Evolutionary conservation across 805 yeast genomes (phyloP), one percentile per base, ranked within the genome.

Genomic region (Candida sakaeoensis): DNA sequence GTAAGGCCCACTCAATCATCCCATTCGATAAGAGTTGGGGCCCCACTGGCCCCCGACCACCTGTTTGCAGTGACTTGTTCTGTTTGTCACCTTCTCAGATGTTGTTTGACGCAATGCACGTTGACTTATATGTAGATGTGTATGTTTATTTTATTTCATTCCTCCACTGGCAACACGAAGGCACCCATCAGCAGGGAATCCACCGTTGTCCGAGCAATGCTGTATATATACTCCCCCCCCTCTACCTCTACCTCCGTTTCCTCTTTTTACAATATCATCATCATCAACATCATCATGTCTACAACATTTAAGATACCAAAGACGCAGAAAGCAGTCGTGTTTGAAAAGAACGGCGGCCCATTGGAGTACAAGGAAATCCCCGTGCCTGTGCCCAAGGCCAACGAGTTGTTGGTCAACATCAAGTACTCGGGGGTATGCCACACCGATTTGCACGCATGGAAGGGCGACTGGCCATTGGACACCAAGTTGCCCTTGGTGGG

Each of bases 391-490:
- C 72, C 72, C 36, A 65, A 65, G 52, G 44, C 67, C 18, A 66
- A 57, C 44, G 74, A 68, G 51, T 33, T 68, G 35, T 64, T 68
- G 55, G 60, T 68, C 55, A 65, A 68, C 47, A 58, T 68, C 46
- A 68, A 68, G 55, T 68, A 64, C 58, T 68, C 72, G 21, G 74
- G 74, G 45, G 72, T 68, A 28, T 68, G 74, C 51, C 74, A 68
- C 55, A 68, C 72, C 35, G 72, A 68, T 50, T 63, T 68, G 50
- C 74, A 68, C 48, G 74, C 72, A 39, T 66, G 72, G 72, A 63
- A 65, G 51, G 72, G 72, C 48, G 72, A 68, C 54, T 68, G 72
- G 72, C 72, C 72, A 25, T 60, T 68, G 49, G 57, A 48, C 36
- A 65, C 72, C 47, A 68, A 68, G 48, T 63, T 68, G 50, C 74